Evolutionary conservation across 164 flowering plant species (phyloP), one percentile per base, ranked within the genome.

Genomic region (Piper longum): DNA sequence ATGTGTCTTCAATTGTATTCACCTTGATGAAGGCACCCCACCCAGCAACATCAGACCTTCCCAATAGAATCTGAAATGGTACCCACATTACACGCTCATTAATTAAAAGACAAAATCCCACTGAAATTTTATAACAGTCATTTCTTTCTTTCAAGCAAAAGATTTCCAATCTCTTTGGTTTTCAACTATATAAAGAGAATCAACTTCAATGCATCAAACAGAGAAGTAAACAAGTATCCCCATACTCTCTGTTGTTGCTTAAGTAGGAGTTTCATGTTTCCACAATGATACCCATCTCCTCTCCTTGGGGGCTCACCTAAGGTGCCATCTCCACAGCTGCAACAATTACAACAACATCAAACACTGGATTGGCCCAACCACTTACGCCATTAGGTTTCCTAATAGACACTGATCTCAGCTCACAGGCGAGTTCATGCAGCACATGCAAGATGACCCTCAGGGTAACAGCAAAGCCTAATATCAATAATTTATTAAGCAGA

Each of bases 11-110:
- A 41, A 13, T 7, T 41, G 1, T 2, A n/a, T 18, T n/a, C 43
- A 95, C 99, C 96, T 91, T 91, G 43, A 91, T 48, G 70, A 91
- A 95, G 62, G 99, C 99, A 66, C 99, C 99, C 99, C 99, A 95
- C 73, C 99, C 99, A 62, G 98, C 89, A 79, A 91, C 88, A 74
- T 89, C 85, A 62, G 99, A 95, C 72, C 81, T 89, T 14, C 81
- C 87, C 77, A 95, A 67, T 55, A 95, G 85, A 64, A 95, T 80
- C 99, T 95, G 81, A 64, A 64, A 56, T 54, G 16, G 58, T 36
- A 58, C 44, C 3, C 3, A 48, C 52, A 48, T 48, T 48, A 44
- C 7, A 44, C 48, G 7, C 14, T 9, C 12, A 48, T 48, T 8
- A 48, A 14, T 5, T 48, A 48, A 11, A 2, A 9, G 7, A 9